Percentiles rank a stretch among this genome's conserved stretches.
Conservation (phyloP, 768 basidiomycete species). For the Tephrocybe sp. region DNA sequence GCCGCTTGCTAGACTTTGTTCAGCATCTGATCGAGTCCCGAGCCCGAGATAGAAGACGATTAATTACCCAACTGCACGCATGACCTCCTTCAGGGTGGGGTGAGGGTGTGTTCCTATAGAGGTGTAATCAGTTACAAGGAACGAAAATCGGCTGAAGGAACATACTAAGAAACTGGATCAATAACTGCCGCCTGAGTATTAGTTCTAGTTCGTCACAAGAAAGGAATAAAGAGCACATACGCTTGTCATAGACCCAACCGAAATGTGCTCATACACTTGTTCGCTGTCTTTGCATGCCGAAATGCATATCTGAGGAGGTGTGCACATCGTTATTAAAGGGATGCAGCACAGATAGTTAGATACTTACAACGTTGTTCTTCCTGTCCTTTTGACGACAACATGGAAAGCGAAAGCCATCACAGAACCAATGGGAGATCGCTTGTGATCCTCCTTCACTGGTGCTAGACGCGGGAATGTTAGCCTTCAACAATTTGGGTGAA, state of each 20-base stretch:
- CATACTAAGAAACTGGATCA: neutral
- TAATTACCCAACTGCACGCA: neutral
- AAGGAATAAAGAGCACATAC: neutral
- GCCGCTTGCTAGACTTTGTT: too few species aligned
- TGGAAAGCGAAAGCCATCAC: neutral
- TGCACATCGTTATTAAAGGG: neutral
- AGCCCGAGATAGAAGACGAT: too few species aligned
- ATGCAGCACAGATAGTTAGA: neutral
- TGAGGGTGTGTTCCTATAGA: neutral
- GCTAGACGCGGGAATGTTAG: too few species aligned
- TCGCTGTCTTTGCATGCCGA: conserved; percentile 8
- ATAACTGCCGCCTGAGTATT: too few species aligned
- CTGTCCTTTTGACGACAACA: conserved; percentile 4
- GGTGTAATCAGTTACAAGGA: neutral
- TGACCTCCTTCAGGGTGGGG: conserved; percentile 4
- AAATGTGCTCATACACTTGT: neutral
- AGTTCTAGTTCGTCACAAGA: neutral
- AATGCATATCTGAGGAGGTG: neutral
- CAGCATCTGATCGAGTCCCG: too few species aligned
- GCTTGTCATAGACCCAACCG: neutral
- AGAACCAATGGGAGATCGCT: neutral
- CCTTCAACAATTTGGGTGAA: too few species aligned
- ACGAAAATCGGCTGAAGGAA: neutral
- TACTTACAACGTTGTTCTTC: conserved; percentile 5
- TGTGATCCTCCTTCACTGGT: neutral